A percentile compares a stretch with the other conserved stretches of the same genome.
Conservation (phyloP, 1,139 yeast species). For the Geotrichum histeridarum region DNA sequence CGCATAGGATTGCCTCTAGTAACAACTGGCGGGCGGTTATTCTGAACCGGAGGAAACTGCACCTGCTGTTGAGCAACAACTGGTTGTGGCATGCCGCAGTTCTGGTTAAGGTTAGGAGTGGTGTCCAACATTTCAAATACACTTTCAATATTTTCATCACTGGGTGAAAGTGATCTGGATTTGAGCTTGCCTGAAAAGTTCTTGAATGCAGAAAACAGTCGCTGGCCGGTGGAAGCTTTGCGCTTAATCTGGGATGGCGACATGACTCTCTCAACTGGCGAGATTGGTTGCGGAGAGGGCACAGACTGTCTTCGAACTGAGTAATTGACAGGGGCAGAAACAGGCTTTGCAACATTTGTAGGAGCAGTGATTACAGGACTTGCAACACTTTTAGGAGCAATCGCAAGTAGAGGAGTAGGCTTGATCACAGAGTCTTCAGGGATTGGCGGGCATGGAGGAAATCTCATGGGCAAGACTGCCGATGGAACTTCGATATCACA, state of each 20-base stretch:
- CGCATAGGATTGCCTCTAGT: constrained; percentile 2
- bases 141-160: not conserved
- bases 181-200: constrained; percentile 8
- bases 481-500: not conserved
- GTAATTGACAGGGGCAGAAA: no score
- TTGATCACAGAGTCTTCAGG: not conserved
- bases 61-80: not conserved
- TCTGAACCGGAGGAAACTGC: not conserved
- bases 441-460: constrained; percentile 3
- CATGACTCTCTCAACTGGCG: not conserved
- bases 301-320: no score
- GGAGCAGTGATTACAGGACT: not conserved
- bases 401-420: not conserved
- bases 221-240: constrained; percentile 5
- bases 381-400: not conserved
- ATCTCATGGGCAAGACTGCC: not conserved
- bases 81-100: not conserved
- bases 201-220: constrained; percentile 7
- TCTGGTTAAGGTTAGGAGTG: not conserved
- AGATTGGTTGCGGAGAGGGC: no score
- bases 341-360: no score
- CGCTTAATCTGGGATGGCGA: not conserved
- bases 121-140: constrained; percentile 5
- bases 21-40: not conserved
- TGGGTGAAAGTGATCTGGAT: not conserved